A percentile compares a stretch with the other conserved stretches of the same genome.
Evolutionary conservation across 2,329 filamentous ascomycete genomes (phyloP).

Genomic region (Fusarium siculi): DNA sequence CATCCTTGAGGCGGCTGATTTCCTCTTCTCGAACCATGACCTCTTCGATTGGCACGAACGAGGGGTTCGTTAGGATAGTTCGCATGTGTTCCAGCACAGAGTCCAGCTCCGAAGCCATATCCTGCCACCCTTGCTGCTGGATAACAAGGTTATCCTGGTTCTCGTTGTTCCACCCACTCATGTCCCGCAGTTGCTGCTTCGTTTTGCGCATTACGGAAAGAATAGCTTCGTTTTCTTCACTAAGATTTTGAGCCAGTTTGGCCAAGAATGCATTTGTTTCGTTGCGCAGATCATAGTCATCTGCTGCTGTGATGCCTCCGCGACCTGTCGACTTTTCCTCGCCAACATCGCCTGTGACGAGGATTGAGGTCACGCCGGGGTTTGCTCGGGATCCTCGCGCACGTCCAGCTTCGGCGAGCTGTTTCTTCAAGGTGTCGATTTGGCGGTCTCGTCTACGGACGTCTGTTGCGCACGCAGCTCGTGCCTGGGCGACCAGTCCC

Average conservation of each 20-base stretch:
- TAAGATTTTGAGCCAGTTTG: conserved; percentile 81
- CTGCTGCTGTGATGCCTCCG: conserved; percentile 39
- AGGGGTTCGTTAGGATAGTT: conserved; percentile 90
- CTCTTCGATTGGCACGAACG: conserved; percentile 95
- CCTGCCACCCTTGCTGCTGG: conserved; percentile 61
- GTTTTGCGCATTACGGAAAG: conserved; percentile 78
- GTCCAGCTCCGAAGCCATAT: conserved; percentile 80
- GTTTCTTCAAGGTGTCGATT: conserved; percentile 87
- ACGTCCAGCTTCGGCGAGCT: conserved; percentile 77
- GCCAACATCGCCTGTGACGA: conserved; percentile 64
- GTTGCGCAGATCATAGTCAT: conserved; percentile 77
- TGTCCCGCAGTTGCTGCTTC: conserved; percentile 75
- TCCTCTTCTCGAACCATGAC: conserved; percentile 93
- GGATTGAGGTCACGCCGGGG: conserved; percentile 66
- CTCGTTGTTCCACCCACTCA: conserved; percentile 66
- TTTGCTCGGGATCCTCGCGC: conserved; percentile 67
- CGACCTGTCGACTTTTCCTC: conserved; percentile 56
- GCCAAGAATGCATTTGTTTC: conserved; percentile 95
- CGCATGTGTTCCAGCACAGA: conserved; percentile 82
- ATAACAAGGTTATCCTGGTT: conserved; percentile 47
- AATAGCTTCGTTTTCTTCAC: conserved; percentile 90
- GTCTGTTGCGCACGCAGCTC: conserved; percentile 88
- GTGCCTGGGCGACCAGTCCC: conserved; percentile 81
- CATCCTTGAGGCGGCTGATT: conserved; percentile 82
- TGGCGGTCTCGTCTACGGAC: conserved; percentile 90